Evolutionary conservation across 495 filamentous ascomycete genomes (phyloP).

Genomic region (Trichoderma asperelloides): DNA sequence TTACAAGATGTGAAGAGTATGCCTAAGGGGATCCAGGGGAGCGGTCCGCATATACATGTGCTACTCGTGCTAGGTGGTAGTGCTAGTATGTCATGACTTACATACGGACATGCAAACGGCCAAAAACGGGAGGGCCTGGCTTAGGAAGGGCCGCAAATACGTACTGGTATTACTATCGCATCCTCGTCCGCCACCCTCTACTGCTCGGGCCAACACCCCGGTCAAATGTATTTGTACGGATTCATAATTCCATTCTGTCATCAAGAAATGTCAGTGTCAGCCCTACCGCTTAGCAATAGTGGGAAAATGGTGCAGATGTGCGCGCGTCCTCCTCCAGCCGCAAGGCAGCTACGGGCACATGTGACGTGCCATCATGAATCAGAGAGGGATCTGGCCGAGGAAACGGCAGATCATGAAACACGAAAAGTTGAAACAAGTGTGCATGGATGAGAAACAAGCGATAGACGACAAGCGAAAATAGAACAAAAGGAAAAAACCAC

Average conservation of each 20-base stretch:
- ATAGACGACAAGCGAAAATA: background rate
- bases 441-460: background rate
- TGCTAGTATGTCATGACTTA: background rate
- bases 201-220: background rate
- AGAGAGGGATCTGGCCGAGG: background rate
- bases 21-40: conserved; percentile 4
- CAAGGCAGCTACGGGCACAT: background rate
- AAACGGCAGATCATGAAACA: background rate
- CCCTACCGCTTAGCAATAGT: conserved; percentile 11
- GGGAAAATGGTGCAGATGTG: background rate
- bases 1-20: conserved; percentile 7
- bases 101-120: conserved; percentile 1
- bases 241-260: conserved; percentile 89
- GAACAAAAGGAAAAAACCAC: background rate
- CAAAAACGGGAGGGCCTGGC: background rate
- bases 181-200: background rate
- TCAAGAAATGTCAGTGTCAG: conserved; percentile 8
- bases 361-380: background rate
- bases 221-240: conserved; percentile 74
- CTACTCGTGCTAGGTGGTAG: background rate
- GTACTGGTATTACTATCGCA: background rate
- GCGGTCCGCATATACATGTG: background rate
- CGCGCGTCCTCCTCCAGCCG: background rate
- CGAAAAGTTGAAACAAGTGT: conserved; percentile 8
- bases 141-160: background rate